A percentile compares a stretch with the other conserved stretches of the same genome.
Conservation (phyloP, 2,329 filamentous ascomycete species). For the Cryphonectria carpinicola region DNA sequence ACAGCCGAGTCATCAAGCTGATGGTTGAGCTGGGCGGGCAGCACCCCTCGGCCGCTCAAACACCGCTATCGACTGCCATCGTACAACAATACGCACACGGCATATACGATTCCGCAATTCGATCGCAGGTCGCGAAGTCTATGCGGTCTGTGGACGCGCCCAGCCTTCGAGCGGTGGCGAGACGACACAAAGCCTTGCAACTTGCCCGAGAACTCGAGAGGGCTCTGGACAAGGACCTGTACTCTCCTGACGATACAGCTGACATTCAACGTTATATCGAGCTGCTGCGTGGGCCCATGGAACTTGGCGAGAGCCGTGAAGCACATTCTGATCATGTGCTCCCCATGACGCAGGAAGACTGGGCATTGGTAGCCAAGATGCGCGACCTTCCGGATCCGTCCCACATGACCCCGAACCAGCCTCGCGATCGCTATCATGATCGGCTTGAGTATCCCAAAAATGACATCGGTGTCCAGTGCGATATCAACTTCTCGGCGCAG, state of each 20-base stretch:
- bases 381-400: slow-evolving; percentile 53
- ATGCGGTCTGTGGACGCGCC: slow-evolving; percentile 31
- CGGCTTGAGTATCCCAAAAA: slow-evolving; percentile 77
- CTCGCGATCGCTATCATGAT: slow-evolving; percentile 59
- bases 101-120: slow-evolving; percentile 51
- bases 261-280: slow-evolving; percentile 54
- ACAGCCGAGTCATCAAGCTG: slow-evolving; percentile 48
- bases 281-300: slow-evolving; percentile 49
- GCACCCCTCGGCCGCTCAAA: slow-evolving; percentile 31
- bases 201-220: slow-evolving; percentile 60
- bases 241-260: slow-evolving; percentile 41
- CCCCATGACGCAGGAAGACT: slow-evolving; percentile 41
- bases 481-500: slow-evolving; percentile 89
- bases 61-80: slow-evolving; percentile 37
- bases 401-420: slow-evolving; percentile 53
- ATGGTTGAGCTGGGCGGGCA: slow-evolving; percentile 40
- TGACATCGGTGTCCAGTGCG: slow-evolving; percentile 82
- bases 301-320: slow-evolving; percentile 28
- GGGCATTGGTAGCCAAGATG: slow-evolving; percentile 47
- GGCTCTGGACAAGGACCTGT: slow-evolving; percentile 54
- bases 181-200: slow-evolving; percentile 59
- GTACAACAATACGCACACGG: slow-evolving; percentile 56
- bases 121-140: slow-evolving; percentile 46
- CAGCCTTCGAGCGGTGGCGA: slow-evolving; percentile 47
- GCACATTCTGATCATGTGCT: slow-evolving; percentile 41